Evolutionary conservation across 164 flowering plant species (phyloP), one percentile per base, ranked within the genome.

Genomic region (Nymphaea thermarum): DNA sequence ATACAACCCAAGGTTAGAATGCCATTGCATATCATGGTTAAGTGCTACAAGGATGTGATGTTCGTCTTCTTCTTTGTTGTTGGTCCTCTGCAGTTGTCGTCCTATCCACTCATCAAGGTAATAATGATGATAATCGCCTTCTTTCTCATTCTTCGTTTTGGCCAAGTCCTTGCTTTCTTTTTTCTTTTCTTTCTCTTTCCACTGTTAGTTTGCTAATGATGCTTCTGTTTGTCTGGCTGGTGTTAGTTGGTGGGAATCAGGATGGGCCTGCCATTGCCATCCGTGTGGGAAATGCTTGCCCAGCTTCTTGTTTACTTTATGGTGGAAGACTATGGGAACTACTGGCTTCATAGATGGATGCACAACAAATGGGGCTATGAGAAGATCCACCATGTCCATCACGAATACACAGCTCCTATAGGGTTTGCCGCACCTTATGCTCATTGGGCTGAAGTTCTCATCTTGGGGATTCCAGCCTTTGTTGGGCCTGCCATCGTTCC

Each of bases 391-490:
- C 17, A 71, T 4, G 85, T 93, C 57, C 98, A 90, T 70, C 98
- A 93, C 72, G 96, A 93, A 68, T 93, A 84, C 74, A 79, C 89
- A 0, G 96, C 97, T 15, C 98, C 98, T 0, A 83, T 88, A 43
- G 91, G 87, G 11, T 89, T 81, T 74, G 98, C 94, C 0, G 96
- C 98, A 0, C 93, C 96, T 0, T 86, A 93, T 69, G 96, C 98
- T 0, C 98, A 93, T 67, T 90, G 94, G 98, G 90, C 88, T 0
- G 98, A 93, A 81, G 70, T 93, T 68, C 78, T 90, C 80, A 80
- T 88, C 72, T 86, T 90, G 42, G 96, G 97, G 36, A 80, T 90
- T 64, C 91, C 97, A 8, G 87, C 96, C 2, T 89, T 89, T 71
- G 85, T 90, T 57, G 98, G 96, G 1, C 98, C 98, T 1, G 89